These are phyloP conservation scores for Coniella lustricola DNA, from an alignment of 2,329 filamentous ascomycete genomes.

Conservation along the genomic window DNA sequence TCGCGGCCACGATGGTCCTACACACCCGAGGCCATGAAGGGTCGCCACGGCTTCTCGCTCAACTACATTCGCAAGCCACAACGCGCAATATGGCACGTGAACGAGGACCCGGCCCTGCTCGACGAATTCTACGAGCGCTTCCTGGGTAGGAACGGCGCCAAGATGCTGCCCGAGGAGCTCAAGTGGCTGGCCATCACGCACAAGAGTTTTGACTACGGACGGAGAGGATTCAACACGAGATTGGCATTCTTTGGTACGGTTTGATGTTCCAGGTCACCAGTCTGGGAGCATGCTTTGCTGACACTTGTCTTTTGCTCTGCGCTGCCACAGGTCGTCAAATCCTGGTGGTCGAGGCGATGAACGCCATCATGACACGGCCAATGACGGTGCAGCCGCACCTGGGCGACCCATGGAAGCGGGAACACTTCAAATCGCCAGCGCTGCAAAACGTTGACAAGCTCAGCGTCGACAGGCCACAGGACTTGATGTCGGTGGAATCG, in stretches of 20 bases:
- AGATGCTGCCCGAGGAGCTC: slow-evolving; percentile 76
- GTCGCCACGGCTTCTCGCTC: slow-evolving; percentile 50
- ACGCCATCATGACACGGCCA: slow-evolving; percentile 20
- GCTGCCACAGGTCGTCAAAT: slow-evolving; percentile 21
- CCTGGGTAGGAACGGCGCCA: slow-evolving; percentile 65
- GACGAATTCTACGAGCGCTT: slow-evolving; percentile 73
- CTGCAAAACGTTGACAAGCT: slow-evolving; percentile 71
- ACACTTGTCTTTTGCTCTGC: background rate
- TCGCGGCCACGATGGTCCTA: slow-evolving; percentile 58
- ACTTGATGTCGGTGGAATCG: slow-evolving; percentile 57
- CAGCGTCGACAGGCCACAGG: slow-evolving; percentile 48
- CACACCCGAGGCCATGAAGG: slow-evolving; percentile 64
- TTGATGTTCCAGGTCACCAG: background rate
- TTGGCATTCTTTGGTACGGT: slow-evolving; percentile 76
- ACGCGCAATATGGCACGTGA: slow-evolving; percentile 58
- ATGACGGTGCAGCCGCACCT: slow-evolving; percentile 1
- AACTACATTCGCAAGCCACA: slow-evolving; percentile 48
- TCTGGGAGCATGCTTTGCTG: background rate
- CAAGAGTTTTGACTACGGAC: slow-evolving; percentile 95
- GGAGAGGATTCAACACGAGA: slow-evolving; percentile 89
- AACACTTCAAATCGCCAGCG: slow-evolving; percentile 63
- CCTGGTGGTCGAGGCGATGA: slow-evolving; percentile 22
- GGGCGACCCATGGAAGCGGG: slow-evolving; percentile 39
- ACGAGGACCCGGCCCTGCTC: slow-evolving; percentile 65
- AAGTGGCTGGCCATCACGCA: slow-evolving; percentile 98